These are phyloP conservation scores for Monosporozyma aquatica DNA, from an alignment of 805 yeast species.

Conservation along the genomic window DNA sequence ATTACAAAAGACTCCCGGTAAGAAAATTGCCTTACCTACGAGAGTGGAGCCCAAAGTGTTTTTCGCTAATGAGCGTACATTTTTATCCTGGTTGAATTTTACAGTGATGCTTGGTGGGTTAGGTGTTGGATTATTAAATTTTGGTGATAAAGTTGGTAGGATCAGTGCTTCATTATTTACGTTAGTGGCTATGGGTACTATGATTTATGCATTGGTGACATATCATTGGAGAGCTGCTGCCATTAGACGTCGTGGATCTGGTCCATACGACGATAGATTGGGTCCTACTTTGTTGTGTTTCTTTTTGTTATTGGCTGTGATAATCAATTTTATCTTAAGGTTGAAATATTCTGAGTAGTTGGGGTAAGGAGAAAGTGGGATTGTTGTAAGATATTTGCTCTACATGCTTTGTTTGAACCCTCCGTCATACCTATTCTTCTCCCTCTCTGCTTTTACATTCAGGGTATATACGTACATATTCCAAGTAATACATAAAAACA, in stretches of 20 bases:
- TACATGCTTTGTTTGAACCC: no score
- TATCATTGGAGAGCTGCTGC: conserved; percentile 99
- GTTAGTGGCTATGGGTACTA: conserved; percentile 92
- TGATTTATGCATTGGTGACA: conserved; percentile 90
- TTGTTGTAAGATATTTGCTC: neutral
- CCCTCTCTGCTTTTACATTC: neutral
- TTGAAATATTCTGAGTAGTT: conserved; percentile 14
- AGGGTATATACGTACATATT: no score
- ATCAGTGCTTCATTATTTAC: conserved; percentile 92
- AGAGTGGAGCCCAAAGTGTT: conserved; percentile 98
- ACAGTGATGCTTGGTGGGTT: conserved; percentile 96
- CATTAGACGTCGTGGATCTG: conserved; percentile 92
- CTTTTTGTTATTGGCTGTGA: conserved; percentile 85
- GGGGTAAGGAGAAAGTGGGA: neutral
- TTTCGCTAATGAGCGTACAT: conserved; percentile 98
- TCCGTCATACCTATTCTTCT: no score
- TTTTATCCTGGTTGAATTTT: conserved; percentile 95
- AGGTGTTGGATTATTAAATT: conserved; percentile 91
- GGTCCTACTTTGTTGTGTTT: conserved; percentile 97
- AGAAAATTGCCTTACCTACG: conserved; percentile 95
- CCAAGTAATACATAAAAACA: no score
- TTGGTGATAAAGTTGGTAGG: conserved; percentile 90
- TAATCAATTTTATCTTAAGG: conserved; percentile 84
- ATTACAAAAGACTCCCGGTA: conserved; percentile 66
- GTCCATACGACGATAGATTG: conserved; percentile 98